Conservation (phyloP, 2,329 filamentous ascomycete genomes). For the Cladosporium sp. region DNA sequence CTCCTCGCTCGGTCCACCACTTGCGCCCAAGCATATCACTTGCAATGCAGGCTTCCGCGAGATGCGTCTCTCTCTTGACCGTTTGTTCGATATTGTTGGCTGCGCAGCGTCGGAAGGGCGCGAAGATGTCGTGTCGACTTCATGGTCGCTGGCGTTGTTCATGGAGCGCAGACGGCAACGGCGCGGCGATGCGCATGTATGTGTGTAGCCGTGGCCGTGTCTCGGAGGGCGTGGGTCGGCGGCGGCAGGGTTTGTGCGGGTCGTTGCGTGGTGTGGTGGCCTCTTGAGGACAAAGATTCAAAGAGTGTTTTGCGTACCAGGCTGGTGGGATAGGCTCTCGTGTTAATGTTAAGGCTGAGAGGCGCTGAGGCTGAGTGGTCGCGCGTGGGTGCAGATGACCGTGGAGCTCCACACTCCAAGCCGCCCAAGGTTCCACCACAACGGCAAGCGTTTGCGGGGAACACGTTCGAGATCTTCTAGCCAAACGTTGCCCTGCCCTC, state of each 20-base stretch:
- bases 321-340: background rate
- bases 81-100: background rate
- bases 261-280: background rate
- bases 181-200: conserved; percentile 19
- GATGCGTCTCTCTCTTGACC: conserved; percentile 21
- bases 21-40: conserved; percentile 65
- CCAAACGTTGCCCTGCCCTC: background rate
- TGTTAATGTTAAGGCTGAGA: background rate
- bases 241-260: background rate
- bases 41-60: conserved; percentile 40
- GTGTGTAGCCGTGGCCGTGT: conserved; percentile 14
- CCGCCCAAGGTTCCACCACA: background rate
- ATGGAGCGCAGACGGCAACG: conserved; percentile 15
- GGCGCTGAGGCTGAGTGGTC: conserved; percentile 5
- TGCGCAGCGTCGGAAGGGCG: background rate
- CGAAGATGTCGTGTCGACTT: background rate
- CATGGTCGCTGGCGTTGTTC: conserved; percentile 16
- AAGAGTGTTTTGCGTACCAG: background rate
- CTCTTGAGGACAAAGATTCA: background rate
- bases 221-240: conserved; percentile 1
- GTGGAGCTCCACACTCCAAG: background rate
- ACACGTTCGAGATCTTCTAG: background rate
- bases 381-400: background rate
- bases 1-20: conserved; percentile 85
- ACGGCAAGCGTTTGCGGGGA: background rate